Conservation (phyloP, 2,329 filamentous ascomycete genomes). For the Colletotrichum sp. region DNA sequence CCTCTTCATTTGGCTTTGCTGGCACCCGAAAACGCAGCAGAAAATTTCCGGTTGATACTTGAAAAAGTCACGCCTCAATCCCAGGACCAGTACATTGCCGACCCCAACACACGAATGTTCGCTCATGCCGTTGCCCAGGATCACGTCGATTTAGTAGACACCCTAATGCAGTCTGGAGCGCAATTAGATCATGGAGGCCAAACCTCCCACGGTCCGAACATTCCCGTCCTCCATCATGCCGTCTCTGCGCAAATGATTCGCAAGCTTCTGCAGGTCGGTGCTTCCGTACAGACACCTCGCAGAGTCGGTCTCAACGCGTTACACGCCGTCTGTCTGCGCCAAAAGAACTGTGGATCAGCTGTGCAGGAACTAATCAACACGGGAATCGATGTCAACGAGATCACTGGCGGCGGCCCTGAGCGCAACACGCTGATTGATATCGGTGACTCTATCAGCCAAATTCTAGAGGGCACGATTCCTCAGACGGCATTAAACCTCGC, state of each 20-base stretch:
- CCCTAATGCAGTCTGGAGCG: background rate
- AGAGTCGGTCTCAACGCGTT: constrained; percentile 2
- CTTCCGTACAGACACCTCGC: background rate
- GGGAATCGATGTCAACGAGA: background rate
- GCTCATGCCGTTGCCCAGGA: background rate
- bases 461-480: background rate
- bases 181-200: background rate
- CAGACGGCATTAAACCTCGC: constrained; percentile 3
- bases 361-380: background rate
- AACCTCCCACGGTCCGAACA: background rate
- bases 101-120: background rate
- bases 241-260: background rate
- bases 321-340: constrained; percentile 1
- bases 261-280: background rate
- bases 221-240: background rate
- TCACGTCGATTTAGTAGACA: background rate
- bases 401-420: background rate
- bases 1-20: background rate
- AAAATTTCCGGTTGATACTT: background rate
- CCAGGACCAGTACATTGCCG: background rate
- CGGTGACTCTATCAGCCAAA: background rate
- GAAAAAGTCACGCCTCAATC: background rate
- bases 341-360: background rate
- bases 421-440: background rate
- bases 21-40: background rate